A percentile compares a stretch with the other conserved stretches of the same genome.
These are phyloP conservation scores for Phytophthora pinifolia DNA, from an alignment of 352 stramenopile genomes.

Conservation along the genomic window DNA sequence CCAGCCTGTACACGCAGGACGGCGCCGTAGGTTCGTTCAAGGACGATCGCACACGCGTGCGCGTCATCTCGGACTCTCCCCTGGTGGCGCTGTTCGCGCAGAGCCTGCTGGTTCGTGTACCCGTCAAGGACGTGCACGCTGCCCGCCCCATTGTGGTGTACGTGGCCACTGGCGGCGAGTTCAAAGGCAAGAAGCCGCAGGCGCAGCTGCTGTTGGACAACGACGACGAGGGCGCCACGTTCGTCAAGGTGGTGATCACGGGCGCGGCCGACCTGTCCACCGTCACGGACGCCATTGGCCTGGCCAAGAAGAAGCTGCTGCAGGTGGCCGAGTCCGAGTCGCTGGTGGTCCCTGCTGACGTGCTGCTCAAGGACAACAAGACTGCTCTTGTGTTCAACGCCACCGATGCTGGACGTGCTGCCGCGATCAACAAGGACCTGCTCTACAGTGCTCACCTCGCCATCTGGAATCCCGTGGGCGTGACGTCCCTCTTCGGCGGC, in stretches of 20 bases:
- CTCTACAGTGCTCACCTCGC: conserved; percentile 71
- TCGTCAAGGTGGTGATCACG: conserved; percentile 76
- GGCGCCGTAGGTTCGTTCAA: conserved; percentile 78
- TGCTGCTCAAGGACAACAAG: conserved; percentile 64
- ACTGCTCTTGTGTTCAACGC: conserved; percentile 74
- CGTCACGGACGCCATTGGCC: conserved; percentile 52
- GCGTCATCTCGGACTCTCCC: conserved; percentile 81
- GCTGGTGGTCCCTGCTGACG: conserved; percentile 54
- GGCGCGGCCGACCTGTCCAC: conserved; percentile 51
- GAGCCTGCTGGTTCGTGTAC: conserved; percentile 71
- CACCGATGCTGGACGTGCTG: conserved; percentile 50
- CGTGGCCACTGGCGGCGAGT: conserved; percentile 62
- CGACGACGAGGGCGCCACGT: conserved; percentile 56
- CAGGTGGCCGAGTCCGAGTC: conserved; percentile 54
- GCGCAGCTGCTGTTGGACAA: conserved; percentile 69
- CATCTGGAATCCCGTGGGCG: conserved; percentile 67
- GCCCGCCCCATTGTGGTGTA: conserved; percentile 79
- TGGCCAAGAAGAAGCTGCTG: conserved; percentile 78
- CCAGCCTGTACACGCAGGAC: conserved; percentile 71
- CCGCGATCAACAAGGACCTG: conserved; percentile 57
- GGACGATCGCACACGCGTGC: conserved; percentile 71
- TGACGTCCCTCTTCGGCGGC: conserved; percentile 75
- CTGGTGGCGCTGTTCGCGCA: conserved; percentile 68
- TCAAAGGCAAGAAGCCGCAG: conserved; percentile 54
- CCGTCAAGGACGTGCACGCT: conserved; percentile 62